Conservation (phyloP, 2,329 filamentous ascomycete species). For the Annulohypoxylon truncatum region DNA sequence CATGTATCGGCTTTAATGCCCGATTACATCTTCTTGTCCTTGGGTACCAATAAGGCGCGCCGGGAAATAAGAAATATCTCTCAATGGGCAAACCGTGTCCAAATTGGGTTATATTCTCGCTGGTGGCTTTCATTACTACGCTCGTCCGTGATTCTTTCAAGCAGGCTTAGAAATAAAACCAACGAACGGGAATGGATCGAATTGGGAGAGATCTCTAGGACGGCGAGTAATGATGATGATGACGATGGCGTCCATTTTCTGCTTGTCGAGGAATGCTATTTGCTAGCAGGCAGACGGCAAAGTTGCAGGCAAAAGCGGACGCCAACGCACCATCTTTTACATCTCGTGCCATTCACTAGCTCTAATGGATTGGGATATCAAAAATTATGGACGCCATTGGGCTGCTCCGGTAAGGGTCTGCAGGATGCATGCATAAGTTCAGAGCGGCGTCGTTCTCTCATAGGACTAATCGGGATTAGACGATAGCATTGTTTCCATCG, state of each 20-base stretch:
- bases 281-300: conserved; percentile 39
- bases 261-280: conserved; percentile 36
- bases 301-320: conserved; percentile 39
- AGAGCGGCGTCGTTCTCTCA: conserved; percentile 33
- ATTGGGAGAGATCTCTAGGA: conserved; percentile 20
- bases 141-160: conserved; percentile 15
- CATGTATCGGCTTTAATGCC: conserved; percentile 43
- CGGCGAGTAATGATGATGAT: conserved; percentile 33
- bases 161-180: conserved; percentile 25
- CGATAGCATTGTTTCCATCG: conserved; percentile 24
- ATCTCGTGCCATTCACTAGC: conserved; percentile 34
- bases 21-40: conserved; percentile 43
- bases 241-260: conserved; percentile 39
- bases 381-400: conserved; percentile 32
- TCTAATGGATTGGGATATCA: conserved; percentile 20
- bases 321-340: conserved; percentile 44
- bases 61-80: conserved; percentile 30
- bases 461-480: conserved; percentile 32
- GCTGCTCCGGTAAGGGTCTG: conserved; percentile 29
- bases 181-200: conserved; percentile 13
- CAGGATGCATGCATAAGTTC: conserved; percentile 44
- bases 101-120: conserved; percentile 28
- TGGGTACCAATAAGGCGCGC: conserved; percentile 49
- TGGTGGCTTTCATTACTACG: conserved; percentile 14
- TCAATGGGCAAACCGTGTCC: conserved; percentile 20